Evolutionary conservation across 345 rosid species (phyloP), one percentile per base, ranked within the genome.

Genomic region (Cardamine resedifolia): DNA sequence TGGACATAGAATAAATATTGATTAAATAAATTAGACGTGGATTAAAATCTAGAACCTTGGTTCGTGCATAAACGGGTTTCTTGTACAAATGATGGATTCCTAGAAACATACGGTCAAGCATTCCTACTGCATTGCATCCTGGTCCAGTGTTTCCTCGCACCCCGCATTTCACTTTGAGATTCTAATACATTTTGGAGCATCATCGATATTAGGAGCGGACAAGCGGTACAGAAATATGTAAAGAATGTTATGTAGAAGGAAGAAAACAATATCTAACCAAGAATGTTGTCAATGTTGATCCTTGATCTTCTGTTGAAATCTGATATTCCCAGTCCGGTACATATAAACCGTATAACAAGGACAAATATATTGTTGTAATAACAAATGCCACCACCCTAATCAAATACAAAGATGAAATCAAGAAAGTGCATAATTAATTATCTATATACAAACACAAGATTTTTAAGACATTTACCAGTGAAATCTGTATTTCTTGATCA

Each of bases 321-420:
- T 80, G 83, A 79, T 83, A 92, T 68, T 87, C 81, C 98, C 98
- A 92, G 56, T 88, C 85, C 7, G 91, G 88, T 21, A 92, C 96
- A 9, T 83, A 76, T 80, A 88, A 55, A 23, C 98, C 98, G 26
- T 92, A 88, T 59, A 83, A 68, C 68, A 87, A 82, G 15, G 51
- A 67, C 58, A 88, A 31, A 78, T 92, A 90, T 52, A 71, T 21
- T 12, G 65, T 50, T 66, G 87, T 75, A 53, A 92, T 74, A 60
- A 76, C 80, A 57, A 80, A 64, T 55, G 79, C 91, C 28, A 83
- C 53, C n/a, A 63, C 55, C 92, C 98, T 90, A 88, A 88, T 56
- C 45, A 76, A 31, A 58, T 19, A 24, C 9, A 16, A 12, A 2
- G 27, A 58, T 7, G 26, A 34, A 47, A 28, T 59, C 66, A 47